Evolutionary conservation across 768 basidiomycete species (phyloP).

Genomic region (Boletus rufocinnamomeus): DNA sequence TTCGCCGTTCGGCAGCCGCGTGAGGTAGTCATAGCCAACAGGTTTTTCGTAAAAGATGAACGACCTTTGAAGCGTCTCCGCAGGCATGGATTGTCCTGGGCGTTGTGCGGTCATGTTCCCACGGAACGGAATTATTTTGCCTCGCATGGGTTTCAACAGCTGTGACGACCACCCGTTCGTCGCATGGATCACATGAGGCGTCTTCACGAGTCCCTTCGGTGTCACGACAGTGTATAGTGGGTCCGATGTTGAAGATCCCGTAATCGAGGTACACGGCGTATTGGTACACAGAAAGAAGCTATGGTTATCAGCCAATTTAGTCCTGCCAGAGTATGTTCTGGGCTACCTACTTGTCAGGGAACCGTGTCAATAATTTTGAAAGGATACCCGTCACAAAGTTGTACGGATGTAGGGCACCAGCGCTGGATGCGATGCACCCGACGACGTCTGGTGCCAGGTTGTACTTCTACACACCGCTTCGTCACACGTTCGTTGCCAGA

Average conservation of each 20-base stretch:
- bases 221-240: slow-evolving; percentile 59
- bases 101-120: slow-evolving; percentile 67
- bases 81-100: slow-evolving; percentile 40
- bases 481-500: background rate
- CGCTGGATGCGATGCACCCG: slow-evolving; percentile 55
- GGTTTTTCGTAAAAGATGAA: slow-evolving; percentile 56
- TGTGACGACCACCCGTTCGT: slow-evolving; percentile 84
- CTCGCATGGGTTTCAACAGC: slow-evolving; percentile 61
- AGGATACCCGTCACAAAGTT: slow-evolving; percentile 66
- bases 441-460: slow-evolving; percentile 44
- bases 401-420: slow-evolving; percentile 71
- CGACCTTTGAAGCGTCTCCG: slow-evolving; percentile 47
- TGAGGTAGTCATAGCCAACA: slow-evolving; percentile 63
- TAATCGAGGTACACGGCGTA: slow-evolving; percentile 61
- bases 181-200: slow-evolving; percentile 74
- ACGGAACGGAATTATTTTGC: slow-evolving; percentile 62
- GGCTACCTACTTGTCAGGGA: slow-evolving; percentile 46
- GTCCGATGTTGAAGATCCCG: slow-evolving; percentile 25
- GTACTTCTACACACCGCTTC: slow-evolving; percentile 41
- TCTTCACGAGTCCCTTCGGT: slow-evolving; percentile 54
- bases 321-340: background rate
- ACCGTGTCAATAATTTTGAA: slow-evolving; percentile 47
- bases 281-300: slow-evolving; percentile 63
- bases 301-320: background rate
- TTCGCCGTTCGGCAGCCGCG: slow-evolving; percentile 51